These are phyloP conservation scores for Neocatenulostroma microsporum DNA, from an alignment of 2,329 filamentous ascomycete species.

Conservation along the genomic window DNA sequence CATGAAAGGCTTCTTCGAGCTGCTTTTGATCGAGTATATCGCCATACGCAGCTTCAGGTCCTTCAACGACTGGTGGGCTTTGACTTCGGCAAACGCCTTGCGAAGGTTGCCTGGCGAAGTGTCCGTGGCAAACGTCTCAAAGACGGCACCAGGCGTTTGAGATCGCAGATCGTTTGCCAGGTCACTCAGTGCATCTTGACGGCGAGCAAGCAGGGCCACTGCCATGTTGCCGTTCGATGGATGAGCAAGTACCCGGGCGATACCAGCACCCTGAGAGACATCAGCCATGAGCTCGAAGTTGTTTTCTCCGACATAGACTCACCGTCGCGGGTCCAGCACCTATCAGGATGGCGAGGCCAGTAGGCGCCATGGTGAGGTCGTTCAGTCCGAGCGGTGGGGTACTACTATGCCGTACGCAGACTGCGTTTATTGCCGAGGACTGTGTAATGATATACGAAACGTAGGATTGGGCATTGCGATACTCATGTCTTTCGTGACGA, in stretches of 20 bases:
- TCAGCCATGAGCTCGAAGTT: background rate
- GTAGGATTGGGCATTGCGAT: too few relatives aligned
- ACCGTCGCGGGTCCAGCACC: conserved; percentile 42
- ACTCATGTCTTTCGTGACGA: too few relatives aligned
- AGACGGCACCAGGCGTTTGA: conserved; percentile 36
- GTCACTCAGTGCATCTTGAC: conserved; percentile 38
- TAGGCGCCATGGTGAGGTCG: conserved; percentile 41
- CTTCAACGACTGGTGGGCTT: conserved; percentile 41
- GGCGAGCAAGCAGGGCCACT: conserved; percentile 47
- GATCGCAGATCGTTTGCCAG: conserved; percentile 37
- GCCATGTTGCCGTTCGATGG: conserved; percentile 48
- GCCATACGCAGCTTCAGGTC: conserved; percentile 46
- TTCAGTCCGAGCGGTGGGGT: too few relatives aligned
- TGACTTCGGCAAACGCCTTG: conserved; percentile 44
- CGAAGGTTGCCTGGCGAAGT: conserved; percentile 42
- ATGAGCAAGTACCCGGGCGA: conserved; percentile 47
- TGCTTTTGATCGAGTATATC: conserved; percentile 51
- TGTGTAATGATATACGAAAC: too few relatives aligned
- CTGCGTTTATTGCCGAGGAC: too few relatives aligned
- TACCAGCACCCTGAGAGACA: conserved; percentile 43
- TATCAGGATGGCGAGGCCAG: conserved; percentile 45
- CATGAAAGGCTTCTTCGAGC: conserved; percentile 48
- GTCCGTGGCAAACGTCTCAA: conserved; percentile 48
- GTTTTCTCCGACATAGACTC: background rate
- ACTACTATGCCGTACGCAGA: too few relatives aligned